Base-by-base conservation (phyloP, 1,284 basidiomycete genomes). In the Trichosporon sp. region DNA sequence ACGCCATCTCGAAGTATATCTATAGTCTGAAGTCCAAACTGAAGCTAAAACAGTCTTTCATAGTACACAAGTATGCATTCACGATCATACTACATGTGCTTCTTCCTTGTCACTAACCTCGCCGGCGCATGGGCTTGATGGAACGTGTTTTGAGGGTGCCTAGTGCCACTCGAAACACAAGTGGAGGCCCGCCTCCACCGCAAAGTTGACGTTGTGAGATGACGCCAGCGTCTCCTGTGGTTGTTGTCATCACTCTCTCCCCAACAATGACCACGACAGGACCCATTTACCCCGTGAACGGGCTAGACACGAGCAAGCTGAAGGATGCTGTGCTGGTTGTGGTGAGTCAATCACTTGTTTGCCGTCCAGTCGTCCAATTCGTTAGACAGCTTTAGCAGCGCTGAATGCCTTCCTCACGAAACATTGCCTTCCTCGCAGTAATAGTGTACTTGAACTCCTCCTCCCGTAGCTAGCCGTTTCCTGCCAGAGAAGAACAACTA, bases 401-500 rank as follows among this genome's bases (percentile, higher is more conserved):
- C 26, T 26, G 26, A 26, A 26, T 26, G 26, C 26, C 26, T 26
- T 26, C 26, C 26, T 26, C 26, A 26, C 26, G 26, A 26, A 26
- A 26, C 26, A 26, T 26, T 26, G 26, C 26, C 26, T 26, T 26
- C 26, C 26, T 26, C 26, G 26, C 26, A 26, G 26, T 26, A 26
- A 26, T 26, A 26, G 26, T 26, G 26, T 26, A 26, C 26, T 26
- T 26, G 26, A 26, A 26, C 26, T 26, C 26, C 26, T 26, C 26
- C 26, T 26, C 26, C 26, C 26, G 26, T 26, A 26, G 26, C 26
- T 26, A 26, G 26, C 26, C 26, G 2, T 26, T 26, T 26, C 26
- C 26, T 26, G 26, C 26, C 26, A 26, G 26, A 26, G 26, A 26
- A 26, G 2, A 12, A 16, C 76, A 88, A 95, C 70, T 86, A 85